These are phyloP conservation scores for Persicaria tinctoria DNA, from an alignment of 148 eudicot species.

Conservation along the genomic window DNA sequence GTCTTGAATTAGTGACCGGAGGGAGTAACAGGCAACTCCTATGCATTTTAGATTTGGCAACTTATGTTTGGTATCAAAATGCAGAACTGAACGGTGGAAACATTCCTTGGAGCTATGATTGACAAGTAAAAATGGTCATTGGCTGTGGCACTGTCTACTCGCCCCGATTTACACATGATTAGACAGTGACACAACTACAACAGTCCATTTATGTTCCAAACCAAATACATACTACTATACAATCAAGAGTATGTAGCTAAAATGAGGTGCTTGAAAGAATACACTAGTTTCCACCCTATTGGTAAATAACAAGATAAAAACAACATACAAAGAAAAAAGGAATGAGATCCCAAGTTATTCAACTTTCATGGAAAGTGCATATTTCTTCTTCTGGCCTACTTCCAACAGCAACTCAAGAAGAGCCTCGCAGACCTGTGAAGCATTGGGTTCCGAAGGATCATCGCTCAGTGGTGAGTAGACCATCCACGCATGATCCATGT, in stretches of 20 bases:
- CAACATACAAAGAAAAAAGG: neutral
- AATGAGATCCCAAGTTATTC: constrained; percentile 26
- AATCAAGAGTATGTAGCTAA: neutral
- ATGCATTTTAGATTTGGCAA: too few species aligned
- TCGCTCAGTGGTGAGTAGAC: constrained; percentile 80
- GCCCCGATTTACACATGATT: too few species aligned
- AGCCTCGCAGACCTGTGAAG: constrained; percentile 93
- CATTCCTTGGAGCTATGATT: too few species aligned
- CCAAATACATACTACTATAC: neutral
- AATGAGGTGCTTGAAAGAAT: neutral
- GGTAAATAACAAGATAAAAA: neutral
- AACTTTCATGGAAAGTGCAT: constrained; percentile 32
- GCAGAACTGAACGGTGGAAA: too few species aligned
- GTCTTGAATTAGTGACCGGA: too few species aligned
- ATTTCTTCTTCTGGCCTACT: constrained; percentile 46
- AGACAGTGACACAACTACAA: neutral
- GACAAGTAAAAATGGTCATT: neutral
- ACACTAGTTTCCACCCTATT: neutral
- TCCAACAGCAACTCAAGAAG: constrained; percentile 71
- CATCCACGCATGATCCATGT: constrained; percentile 96
- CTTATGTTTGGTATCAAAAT: too few species aligned
- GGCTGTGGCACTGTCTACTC: neutral
- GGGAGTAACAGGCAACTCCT: too few species aligned
- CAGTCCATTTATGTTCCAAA: neutral
- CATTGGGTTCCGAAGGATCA: constrained; percentile 62